Percentiles rank a stretch among this genome's conserved stretches.
phyloP scores from a whole-genome alignment of 495 filamentous ascomycete genomes.

The Aspergillus kassunensis region DNA sequence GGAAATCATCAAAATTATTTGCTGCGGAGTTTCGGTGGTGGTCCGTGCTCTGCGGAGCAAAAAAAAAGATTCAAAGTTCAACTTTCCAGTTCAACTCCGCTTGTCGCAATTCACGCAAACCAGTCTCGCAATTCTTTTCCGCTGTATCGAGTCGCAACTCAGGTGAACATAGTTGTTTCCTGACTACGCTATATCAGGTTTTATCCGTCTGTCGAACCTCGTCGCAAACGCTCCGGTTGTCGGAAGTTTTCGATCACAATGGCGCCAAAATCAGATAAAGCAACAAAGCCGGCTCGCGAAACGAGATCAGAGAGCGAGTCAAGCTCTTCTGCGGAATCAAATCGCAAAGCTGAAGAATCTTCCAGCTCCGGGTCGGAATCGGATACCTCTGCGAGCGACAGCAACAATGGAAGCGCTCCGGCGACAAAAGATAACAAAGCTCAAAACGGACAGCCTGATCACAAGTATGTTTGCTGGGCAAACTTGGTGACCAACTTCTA shows the following conservation, averaged over 20 bases:
- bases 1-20: slow-evolving; percentile 7
- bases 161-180: too few species aligned
- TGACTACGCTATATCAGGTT: too few species aligned
- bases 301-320: slow-evolving; percentile 29
- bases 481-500: not conserved
- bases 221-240: not conserved
- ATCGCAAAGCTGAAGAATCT: slow-evolving; percentile 22
- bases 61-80: slow-evolving; percentile 31
- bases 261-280: slow-evolving; percentile 23
- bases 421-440: slow-evolving; percentile 21
- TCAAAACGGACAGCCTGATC: slow-evolving; percentile 7
- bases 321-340: slow-evolving; percentile 26
- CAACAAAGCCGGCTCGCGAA: slow-evolving; percentile 25
- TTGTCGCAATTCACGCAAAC: slow-evolving; percentile 8
- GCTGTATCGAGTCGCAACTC: too few species aligned
- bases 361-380: slow-evolving; percentile 32
- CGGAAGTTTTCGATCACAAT: slow-evolving; percentile 18
- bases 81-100: slow-evolving; percentile 9
- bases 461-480: slow-evolving; percentile 20
- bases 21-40: slow-evolving; percentile 32
- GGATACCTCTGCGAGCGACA: slow-evolving; percentile 33
- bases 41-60: slow-evolving; percentile 47
- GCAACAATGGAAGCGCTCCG: slow-evolving; percentile 23
- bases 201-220: not conserved
- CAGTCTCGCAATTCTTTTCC: not conserved